phyloP scores from a whole-genome alignment of 805 yeast species.

The Nakazawaea sp. region DNA sequence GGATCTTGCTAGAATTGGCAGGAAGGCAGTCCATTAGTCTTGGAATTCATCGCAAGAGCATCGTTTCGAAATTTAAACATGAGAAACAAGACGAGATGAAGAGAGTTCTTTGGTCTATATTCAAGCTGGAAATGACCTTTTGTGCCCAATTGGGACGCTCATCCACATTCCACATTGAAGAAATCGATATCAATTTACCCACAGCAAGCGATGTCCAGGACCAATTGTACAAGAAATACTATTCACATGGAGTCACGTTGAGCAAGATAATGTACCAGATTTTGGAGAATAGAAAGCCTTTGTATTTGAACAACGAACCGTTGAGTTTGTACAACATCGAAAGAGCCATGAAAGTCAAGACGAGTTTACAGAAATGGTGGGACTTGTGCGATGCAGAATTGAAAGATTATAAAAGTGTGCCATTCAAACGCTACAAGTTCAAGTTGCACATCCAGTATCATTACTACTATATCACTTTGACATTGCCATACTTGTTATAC shows the following conservation, averaged over 20 bases:
- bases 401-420: constrained; percentile 25
- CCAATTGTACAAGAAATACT: constrained; percentile 24
- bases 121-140: constrained; percentile 31
- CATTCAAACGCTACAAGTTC: constrained; percentile 30
- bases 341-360: constrained; percentile 29
- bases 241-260: constrained; percentile 26
- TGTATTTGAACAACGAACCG: constrained; percentile 28
- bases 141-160: constrained; percentile 41
- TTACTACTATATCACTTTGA: constrained; percentile 32
- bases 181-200: constrained; percentile 36
- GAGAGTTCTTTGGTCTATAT: constrained; percentile 37
- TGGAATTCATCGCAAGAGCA: constrained; percentile 37
- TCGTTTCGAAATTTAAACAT: constrained; percentile 25
- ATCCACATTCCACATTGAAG: constrained; percentile 35
- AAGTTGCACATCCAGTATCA: constrained; percentile 34
- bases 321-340: constrained; percentile 32
- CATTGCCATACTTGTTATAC: constrained; percentile 36
- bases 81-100: constrained; percentile 32
- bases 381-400: constrained; percentile 24
- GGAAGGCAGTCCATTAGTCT: constrained; percentile 39
- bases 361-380: constrained; percentile 27
- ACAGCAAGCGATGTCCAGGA: constrained; percentile 21
- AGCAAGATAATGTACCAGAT: constrained; percentile 32
- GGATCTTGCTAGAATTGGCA: constrained; percentile 39
- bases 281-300: constrained; percentile 29